Base-by-base conservation (phyloP, 345 rosid species). In the Lepidium didymum region DNA sequence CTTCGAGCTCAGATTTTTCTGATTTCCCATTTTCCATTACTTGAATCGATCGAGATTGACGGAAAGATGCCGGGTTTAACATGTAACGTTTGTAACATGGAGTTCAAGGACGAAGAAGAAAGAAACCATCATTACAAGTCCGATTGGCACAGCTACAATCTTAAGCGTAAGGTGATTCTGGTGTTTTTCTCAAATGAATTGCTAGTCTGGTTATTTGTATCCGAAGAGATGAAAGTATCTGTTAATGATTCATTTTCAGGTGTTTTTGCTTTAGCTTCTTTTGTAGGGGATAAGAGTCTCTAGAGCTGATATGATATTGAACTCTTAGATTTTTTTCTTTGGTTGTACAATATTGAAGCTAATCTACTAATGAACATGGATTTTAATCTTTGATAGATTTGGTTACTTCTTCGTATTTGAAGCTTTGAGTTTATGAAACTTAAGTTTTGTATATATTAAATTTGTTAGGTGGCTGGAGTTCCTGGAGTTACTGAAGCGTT, bases 131-230 rank as follows among this genome's bases (percentile, higher is more conserved):
- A 91, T 78, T 89, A 86, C 87, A 94, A 81, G 77, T 89, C 97
- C 75, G 99, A 91, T 69, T 91, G 99, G 97, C 97, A 94, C 78
- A 93, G 97, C 69, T 94, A 94, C 83, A 91, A 89, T 71, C 91
- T 91, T 82, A 94, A 94, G 69, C 97, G 97, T 84, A 91, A 94
- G 99, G 99, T 92, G 0, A 31, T 15, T 43, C 44, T 31, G 7
- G 0, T 13, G 5, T 2, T 49, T 29, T 16, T 53, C 9, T 36
- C 1, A 8, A 7, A 19, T 27, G 10, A 14, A n/a, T 55, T 49
- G 7, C 7, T 54, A 10, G 21, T 43, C 10, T n/a, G 15, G 13
- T 21, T 29, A 29, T 29, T 4, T 29, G 33, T 29, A 29, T 29
- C 33, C 33, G 7, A 29, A 29, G 36, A n/a, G 49, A 45, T 45